These are phyloP conservation scores for Camellia oleifera DNA, from an alignment of 179 eudicot genomes.

Conservation along the genomic window DNA sequence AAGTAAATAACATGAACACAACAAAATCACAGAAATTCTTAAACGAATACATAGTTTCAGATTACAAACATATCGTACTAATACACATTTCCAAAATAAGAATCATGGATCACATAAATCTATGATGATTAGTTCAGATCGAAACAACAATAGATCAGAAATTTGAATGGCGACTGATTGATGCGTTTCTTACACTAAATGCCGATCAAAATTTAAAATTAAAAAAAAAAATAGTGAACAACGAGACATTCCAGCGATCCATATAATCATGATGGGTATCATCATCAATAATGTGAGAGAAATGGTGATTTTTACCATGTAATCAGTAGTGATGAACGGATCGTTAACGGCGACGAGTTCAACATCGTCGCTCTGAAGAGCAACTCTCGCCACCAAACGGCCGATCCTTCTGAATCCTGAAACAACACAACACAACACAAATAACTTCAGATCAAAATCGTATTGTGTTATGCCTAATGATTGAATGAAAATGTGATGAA, in stretches of 20 bases:
- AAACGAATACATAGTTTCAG: no score
- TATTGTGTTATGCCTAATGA: no score
- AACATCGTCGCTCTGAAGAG: slow-evolving; percentile 55
- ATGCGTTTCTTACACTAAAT: not conserved
- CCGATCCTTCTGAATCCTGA: no score
- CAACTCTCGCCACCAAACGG: slow-evolving; percentile 11
- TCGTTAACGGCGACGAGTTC: slow-evolving; percentile 70
- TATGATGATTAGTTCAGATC: not conserved
- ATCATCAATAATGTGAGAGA: no score
- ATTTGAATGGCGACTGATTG: not conserved
- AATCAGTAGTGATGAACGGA: slow-evolving; percentile 28
- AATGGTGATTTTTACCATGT: slow-evolving; percentile 17
- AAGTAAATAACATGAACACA: no score
- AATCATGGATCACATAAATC: not conserved
- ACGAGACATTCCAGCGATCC: not conserved
- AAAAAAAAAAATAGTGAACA: not conserved
- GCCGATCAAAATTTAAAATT: not conserved
- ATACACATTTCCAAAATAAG: no score
- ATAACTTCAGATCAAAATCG: no score
- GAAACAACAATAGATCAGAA: not conserved
- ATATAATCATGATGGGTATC: not conserved
- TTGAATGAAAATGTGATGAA: no score
- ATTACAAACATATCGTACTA: not conserved
- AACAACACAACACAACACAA: no score
- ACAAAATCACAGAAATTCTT: no score